Evolutionary conservation across 1,284 basidiomycete genomes (phyloP).

Genomic region (Irpex rosettiformis): DNA sequence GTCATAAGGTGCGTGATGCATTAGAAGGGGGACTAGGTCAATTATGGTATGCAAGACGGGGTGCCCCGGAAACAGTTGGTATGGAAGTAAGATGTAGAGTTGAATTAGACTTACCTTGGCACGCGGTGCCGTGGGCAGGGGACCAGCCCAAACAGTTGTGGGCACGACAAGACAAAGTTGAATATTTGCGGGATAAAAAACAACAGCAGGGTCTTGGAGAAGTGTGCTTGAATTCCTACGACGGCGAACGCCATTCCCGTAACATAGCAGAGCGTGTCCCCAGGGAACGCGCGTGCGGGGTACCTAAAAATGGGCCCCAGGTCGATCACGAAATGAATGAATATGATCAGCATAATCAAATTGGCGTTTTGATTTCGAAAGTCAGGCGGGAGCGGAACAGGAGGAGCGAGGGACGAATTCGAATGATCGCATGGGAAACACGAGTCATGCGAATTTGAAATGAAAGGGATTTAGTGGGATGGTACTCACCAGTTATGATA

Average conservation of each 20-base stretch:
- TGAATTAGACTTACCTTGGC: slow-evolving; percentile 59
- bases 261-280: slow-evolving; percentile 97
- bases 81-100: neutral
- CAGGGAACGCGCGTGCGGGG: slow-evolving; percentile 91
- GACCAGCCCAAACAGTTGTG: slow-evolving; percentile 92
- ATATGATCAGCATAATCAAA: slow-evolving; percentile 3
- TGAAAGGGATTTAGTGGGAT: slow-evolving; percentile 9
- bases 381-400: neutral
- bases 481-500: slow-evolving; percentile 86
- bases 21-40: neutral
- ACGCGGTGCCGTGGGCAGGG: slow-evolving; percentile 93
- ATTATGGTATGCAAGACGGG: slow-evolving; percentile 6
- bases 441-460: neutral
- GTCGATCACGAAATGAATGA: neutral
- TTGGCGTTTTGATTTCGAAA: slow-evolving; percentile 2
- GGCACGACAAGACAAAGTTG: slow-evolving; percentile 94
- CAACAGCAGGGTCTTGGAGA: slow-evolving; percentile 92
- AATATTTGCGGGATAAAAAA: slow-evolving; percentile 99
- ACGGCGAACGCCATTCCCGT: slow-evolving; percentile 97
- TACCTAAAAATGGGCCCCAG: slow-evolving; percentile 59
- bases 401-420: neutral
- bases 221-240: slow-evolving; percentile 95
- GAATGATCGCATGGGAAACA: neutral
- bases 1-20: neutral
- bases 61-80: slow-evolving; percentile 11